Conservation (phyloP, 306 rosid species). For the Quercus gilva region DNA sequence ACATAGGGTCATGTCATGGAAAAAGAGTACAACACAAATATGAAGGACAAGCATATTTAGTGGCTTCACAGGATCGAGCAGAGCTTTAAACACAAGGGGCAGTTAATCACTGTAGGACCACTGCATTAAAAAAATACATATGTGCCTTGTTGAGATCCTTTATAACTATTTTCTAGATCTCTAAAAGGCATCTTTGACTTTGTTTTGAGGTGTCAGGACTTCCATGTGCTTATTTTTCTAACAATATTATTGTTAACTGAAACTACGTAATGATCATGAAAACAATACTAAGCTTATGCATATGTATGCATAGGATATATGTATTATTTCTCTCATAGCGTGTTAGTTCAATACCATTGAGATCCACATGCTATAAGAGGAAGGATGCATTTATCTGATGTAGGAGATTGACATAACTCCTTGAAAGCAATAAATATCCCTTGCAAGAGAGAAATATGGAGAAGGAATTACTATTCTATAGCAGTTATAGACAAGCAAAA, state of each 20-base stretch:
- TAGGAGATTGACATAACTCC: not conserved
- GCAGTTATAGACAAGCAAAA: not conserved
- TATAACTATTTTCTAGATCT: not conserved
- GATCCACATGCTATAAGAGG: too few species aligned
- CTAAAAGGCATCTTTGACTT: not conserved
- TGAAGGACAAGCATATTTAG: not conserved
- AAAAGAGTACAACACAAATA: not conserved
- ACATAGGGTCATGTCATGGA: not conserved
- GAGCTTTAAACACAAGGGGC: not conserved
- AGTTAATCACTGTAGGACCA: not conserved
- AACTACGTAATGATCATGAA: not conserved
- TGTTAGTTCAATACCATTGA: too few species aligned
- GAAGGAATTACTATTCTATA: not conserved
- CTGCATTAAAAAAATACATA: not conserved
- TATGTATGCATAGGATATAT: too few species aligned
- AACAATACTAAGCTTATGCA: not conserved
- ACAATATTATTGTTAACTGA: not conserved
- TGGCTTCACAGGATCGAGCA: not conserved
- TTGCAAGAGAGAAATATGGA: not conserved
- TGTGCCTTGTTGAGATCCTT: not conserved
- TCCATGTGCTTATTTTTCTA: not conserved
- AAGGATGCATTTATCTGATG: too few species aligned
- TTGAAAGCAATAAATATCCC: not conserved
- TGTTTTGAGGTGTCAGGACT: not conserved
- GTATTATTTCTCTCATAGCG: too few species aligned